phyloP scores from a whole-genome alignment of 208 protist genomes.

The Acanthamoeba lugdunensis region DNA sequence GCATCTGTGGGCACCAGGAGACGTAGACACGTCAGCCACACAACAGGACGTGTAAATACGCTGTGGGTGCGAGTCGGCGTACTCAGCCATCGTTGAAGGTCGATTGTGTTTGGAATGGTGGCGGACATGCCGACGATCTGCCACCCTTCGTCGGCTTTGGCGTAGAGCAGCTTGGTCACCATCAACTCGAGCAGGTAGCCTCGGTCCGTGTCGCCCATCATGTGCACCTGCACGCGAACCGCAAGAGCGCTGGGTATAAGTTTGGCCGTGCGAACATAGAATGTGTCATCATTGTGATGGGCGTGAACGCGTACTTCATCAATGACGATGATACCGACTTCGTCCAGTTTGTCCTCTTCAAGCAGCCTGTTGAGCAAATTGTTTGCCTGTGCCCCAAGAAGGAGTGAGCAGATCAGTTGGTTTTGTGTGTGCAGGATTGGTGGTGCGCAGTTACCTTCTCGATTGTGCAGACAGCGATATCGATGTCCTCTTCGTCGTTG shows the following conservation, averaged over 20 bases:
- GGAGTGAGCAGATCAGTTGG: background rate
- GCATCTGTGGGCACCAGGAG: background rate
- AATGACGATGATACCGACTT: conserved; percentile 87
- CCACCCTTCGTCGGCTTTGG: background rate
- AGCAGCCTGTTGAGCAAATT: conserved; percentile 84
- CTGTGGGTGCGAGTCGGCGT: background rate
- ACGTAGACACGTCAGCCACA: background rate
- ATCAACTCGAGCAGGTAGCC: conserved; percentile 88
- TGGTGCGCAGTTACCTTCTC: conserved; percentile 82
- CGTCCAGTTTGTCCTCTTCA: conserved; percentile 78
- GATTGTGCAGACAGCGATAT: conserved; percentile 89
- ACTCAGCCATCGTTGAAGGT: conserved; percentile 82
- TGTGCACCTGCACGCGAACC: conserved; percentile 86
- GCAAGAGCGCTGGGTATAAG: conserved; percentile 71
- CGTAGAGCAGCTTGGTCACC: conserved; percentile 85
- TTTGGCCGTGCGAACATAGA: too few species aligned
- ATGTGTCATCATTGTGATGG: background rate
- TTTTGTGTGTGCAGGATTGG: too few species aligned
- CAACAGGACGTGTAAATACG: background rate
- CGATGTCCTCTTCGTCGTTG: conserved; percentile 57
- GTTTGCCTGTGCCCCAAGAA: conserved; percentile 78
- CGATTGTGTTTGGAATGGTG: conserved; percentile 85
- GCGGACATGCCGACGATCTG: conserved; percentile 83
- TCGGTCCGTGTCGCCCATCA: conserved; percentile 86
- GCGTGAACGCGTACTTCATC: conserved; percentile 88